phyloP scores from a whole-genome alignment of 2,329 filamentous ascomycete genomes.

The Alternaria hordeiaustralica region DNA sequence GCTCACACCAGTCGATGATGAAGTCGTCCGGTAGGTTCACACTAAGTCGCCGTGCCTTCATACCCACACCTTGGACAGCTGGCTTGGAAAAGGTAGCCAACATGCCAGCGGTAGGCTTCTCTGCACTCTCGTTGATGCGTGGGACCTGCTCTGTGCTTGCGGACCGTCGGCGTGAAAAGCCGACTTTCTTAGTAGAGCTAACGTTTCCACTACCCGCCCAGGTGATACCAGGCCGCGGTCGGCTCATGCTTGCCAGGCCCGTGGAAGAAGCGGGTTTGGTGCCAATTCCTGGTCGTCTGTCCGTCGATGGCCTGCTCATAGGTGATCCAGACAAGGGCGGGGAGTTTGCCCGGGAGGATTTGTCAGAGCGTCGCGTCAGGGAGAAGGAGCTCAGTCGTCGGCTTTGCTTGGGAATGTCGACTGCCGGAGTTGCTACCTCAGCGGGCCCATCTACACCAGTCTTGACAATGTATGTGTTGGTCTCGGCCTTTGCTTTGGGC shows the following conservation, averaged over 20 bases:
- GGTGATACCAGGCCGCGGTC: constrained; percentile 34
- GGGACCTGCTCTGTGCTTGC: constrained; percentile 47
- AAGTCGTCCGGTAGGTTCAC: constrained; percentile 77
- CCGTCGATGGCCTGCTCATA: constrained; percentile 39
- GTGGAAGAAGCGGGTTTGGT: constrained; percentile 39
- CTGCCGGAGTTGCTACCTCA: constrained; percentile 28
- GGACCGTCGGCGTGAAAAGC: constrained; percentile 42
- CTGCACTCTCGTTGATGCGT: constrained; percentile 27
- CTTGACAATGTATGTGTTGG: constrained; percentile 34
- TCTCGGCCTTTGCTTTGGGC: constrained; percentile 9
- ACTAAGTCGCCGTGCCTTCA: constrained; percentile 81
- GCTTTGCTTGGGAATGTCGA: constrained; percentile 33
- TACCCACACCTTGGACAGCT: constrained; percentile 73
- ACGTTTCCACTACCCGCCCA: constrained; percentile 36
- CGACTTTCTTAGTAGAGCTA: constrained; percentile 26
- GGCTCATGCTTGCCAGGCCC: constrained; percentile 37
- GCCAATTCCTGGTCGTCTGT: constrained; percentile 16
- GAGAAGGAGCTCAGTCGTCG: constrained; percentile 48
- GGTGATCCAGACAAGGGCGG: constrained; percentile 48
- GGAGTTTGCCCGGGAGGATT: constrained; percentile 45
- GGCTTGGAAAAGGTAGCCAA: constrained; percentile 45
- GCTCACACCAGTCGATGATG: constrained; percentile 71
- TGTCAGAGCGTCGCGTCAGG: constrained; percentile 46
- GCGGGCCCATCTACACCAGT: constrained; percentile 37
- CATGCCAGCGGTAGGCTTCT: constrained; percentile 42